phyloP scores from a whole-genome alignment of 2,329 filamentous ascomycete species.

The Colletotrichum tropicicola region DNA sequence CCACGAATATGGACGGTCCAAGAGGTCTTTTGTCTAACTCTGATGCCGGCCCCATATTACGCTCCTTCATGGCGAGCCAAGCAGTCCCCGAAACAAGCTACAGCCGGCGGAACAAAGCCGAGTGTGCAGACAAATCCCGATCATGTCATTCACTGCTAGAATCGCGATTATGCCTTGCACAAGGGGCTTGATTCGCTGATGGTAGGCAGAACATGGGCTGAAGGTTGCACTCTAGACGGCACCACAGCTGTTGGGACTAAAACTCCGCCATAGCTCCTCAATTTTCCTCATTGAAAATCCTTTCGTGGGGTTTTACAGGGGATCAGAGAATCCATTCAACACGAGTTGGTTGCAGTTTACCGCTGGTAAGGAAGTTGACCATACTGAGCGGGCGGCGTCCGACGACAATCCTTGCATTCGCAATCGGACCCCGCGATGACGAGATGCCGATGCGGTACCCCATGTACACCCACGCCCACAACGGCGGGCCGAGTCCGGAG shows the following conservation, averaged over 20 bases:
- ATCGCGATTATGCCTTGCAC: neutral
- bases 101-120: neutral
- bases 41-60: too few species aligned
- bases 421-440: constrained; percentile 18
- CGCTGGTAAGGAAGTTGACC: neutral
- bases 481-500: neutral
- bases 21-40: too few species aligned
- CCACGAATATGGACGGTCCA: too few species aligned
- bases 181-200: neutral
- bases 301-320: neutral
- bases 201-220: neutral
- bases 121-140: neutral
- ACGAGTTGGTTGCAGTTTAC: too few species aligned
- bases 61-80: neutral
- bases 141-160: neutral
- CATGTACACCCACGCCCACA: neutral
- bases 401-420: constrained; percentile 5
- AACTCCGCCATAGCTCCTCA: neutral
- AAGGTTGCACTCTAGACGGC: neutral
- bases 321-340: neutral
- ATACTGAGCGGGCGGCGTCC: constrained; percentile 6
- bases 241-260: too few species aligned
- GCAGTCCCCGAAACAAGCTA: neutral
- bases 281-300: neutral
- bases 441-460: constrained; percentile 5